These are phyloP conservation scores for Neofusicoccum laricinum DNA, from an alignment of 2,329 filamentous ascomycete genomes.

Conservation along the genomic window DNA sequence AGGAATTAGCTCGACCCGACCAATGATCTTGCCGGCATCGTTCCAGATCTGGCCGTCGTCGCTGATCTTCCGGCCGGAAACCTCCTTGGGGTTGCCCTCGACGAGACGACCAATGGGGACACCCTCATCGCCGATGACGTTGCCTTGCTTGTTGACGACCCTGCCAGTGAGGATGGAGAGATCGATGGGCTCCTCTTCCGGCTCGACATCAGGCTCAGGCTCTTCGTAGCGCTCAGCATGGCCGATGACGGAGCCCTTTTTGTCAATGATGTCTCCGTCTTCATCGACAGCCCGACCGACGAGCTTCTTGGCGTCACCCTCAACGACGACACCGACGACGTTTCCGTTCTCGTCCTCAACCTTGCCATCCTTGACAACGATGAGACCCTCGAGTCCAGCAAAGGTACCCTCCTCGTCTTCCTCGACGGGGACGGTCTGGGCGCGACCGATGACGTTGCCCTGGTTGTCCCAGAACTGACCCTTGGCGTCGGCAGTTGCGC, in stretches of 20 bases:
- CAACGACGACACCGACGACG: conserved; percentile 47
- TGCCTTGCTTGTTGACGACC: conserved; percentile 50
- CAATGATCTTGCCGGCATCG: conserved; percentile 69
- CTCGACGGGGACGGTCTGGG: conserved; percentile 46
- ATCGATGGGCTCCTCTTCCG: conserved; percentile 40
- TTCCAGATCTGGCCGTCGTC: conserved; percentile 70
- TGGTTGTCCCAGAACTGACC: conserved; percentile 55
- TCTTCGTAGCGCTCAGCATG: conserved; percentile 58
- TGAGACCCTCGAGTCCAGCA: conserved; percentile 50
- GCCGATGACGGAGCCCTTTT: conserved; percentile 52
- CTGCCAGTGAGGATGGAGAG: conserved; percentile 46
- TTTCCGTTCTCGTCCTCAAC: conserved; percentile 52
- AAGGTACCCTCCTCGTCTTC: conserved; percentile 48
- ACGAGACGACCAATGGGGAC: conserved; percentile 61
- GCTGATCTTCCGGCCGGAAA: conserved; percentile 68
- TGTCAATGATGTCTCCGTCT: conserved; percentile 53
- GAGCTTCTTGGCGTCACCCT: conserved; percentile 52
- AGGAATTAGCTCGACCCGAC: conserved; percentile 64
- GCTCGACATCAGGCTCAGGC: conserved; percentile 56
- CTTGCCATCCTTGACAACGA: conserved; percentile 49
- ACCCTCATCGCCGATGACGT: conserved; percentile 50
- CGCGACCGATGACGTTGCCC: conserved; percentile 51
- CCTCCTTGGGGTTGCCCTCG: conserved; percentile 62
- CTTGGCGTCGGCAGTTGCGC: conserved; percentile 43
- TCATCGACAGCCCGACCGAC: conserved; percentile 50